These are phyloP conservation scores for Mucuna pruriens DNA, from an alignment of 306 rosid genomes.

Conservation along the genomic window DNA sequence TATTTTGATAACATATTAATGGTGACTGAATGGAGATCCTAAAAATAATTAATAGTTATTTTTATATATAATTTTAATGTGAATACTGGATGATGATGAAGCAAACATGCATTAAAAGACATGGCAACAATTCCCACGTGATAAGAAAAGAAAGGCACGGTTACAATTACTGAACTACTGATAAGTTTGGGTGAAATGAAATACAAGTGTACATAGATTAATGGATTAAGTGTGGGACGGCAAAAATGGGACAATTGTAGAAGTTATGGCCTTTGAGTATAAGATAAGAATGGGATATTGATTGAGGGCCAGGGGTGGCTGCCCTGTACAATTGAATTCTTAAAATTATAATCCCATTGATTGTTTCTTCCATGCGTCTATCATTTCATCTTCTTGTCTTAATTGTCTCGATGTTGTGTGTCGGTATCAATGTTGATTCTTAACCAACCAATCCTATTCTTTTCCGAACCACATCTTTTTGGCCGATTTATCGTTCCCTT, in stretches of 20 bases:
- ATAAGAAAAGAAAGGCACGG: neutral
- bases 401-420: constrained; percentile 47
- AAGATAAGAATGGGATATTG: constrained; percentile 37
- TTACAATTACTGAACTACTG: neutral
- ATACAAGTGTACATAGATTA: neutral
- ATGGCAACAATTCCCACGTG: too few species aligned
- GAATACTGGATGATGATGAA: too few species aligned
- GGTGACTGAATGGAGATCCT: too few species aligned
- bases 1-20: too few species aligned
- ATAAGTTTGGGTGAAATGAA: neutral
- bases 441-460: constrained; percentile 52
- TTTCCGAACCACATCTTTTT: constrained; percentile 38
- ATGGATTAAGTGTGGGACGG: constrained; percentile 27
- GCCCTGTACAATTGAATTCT: constrained; percentile 30
- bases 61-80: too few species aligned
- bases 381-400: constrained; percentile 18
- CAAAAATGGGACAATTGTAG: constrained; percentile 21
- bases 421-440: constrained; percentile 63
- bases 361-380: constrained; percentile 17
- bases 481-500: constrained; percentile 22
- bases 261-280: constrained; percentile 33
- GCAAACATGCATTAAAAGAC: too few species aligned
- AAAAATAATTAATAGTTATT: too few species aligned
- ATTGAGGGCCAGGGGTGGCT: neutral
- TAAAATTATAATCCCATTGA: constrained; percentile 31